Evolutionary conservation across 2,329 filamentous ascomycete species (phyloP), one percentile per base, ranked within the genome.

Genomic region (Zarea fungicola): DNA sequence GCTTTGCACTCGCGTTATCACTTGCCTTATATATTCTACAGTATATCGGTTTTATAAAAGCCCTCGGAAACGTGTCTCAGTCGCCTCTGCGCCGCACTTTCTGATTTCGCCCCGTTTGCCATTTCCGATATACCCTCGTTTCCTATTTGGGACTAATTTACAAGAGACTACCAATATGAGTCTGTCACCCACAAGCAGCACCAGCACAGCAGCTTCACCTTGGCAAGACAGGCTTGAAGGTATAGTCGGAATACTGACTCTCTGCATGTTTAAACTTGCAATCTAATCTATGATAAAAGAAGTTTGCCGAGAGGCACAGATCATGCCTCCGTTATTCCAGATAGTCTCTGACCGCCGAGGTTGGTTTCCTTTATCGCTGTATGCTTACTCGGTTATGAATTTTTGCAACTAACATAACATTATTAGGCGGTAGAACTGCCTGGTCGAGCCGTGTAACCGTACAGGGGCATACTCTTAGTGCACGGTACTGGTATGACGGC

Each of bases 401-500:
- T 26, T 21, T 23, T 23, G 7, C 37, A 58, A 58, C 46, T 50
- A 54, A 49, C 10, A 52, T 39, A 4, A 51, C 18, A 21, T 18
- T 16, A 26, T 19, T 25, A 93, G 90, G 89, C 58, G 89, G 89
- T 56, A 87, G 90, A 59, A 96, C 90, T 51, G 90, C 90, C 50
- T 96, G 90, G 90, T 92, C 89, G 50, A 87, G 85, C 72, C 78
- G 78, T 51, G 89, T 95, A 51, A 81, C 75, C n/a, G 78, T 95
- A 50, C 74, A 80, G 58, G 84, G 83, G 47, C 70, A 76, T 43
- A 76, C 71, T 40, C 77, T 88, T 59, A 64, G 76, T n/a, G 89
- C 89, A 40, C 81, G 89, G 54, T 95, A 83, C 69, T 96, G 89
- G 89, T 96, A 95, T 69, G 90, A 95, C 66, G 89, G 89, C 53